Percentiles rank a stretch among this genome's conserved stretches.
These are phyloP conservation scores for Salix udensis DNA, from an alignment of 345 rosid species.

Conservation along the genomic window DNA sequence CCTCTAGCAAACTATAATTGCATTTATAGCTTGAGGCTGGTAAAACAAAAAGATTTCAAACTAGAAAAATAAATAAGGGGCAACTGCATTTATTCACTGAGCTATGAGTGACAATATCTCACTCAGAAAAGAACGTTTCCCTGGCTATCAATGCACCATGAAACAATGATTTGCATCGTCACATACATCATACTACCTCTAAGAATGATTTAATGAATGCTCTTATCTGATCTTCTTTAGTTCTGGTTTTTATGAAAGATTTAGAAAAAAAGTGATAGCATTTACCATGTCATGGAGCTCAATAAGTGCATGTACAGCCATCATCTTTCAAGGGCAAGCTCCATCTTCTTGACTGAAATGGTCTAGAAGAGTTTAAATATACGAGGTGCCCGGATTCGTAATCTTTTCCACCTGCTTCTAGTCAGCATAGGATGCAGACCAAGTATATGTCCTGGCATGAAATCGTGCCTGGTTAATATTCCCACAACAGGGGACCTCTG, in stretches of 20 bases:
- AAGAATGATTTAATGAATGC: background rate
- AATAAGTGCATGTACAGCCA: background rate
- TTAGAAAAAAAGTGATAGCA: background rate
- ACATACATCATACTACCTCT: background rate
- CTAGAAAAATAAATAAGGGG: background rate
- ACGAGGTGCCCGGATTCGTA: slow-evolving; percentile 49
- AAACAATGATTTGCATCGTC: background rate
- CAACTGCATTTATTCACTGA: background rate
- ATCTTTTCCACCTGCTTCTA: slow-evolving; percentile 68
- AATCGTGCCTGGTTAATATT: slow-evolving; percentile 84
- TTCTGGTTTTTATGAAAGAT: background rate
- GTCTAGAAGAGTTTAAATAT: slow-evolving; percentile 14
- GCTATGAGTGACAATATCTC: background rate
- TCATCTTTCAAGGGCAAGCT: slow-evolving; percentile 7
- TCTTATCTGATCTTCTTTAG: background rate
- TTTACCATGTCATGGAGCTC: background rate
- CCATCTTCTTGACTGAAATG: background rate
- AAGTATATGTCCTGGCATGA: slow-evolving; percentile 84
- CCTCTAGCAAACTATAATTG: no score
- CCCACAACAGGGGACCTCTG: slow-evolving; percentile 83
- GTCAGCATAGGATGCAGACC: slow-evolving; percentile 56
- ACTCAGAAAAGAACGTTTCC: background rate
- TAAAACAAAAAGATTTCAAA: background rate
- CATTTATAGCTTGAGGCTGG: no score
- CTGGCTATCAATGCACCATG: background rate